phyloP scores from a whole-genome alignment of 176 grass and related monocot species.

The Oropetium thomaeum region DNA sequence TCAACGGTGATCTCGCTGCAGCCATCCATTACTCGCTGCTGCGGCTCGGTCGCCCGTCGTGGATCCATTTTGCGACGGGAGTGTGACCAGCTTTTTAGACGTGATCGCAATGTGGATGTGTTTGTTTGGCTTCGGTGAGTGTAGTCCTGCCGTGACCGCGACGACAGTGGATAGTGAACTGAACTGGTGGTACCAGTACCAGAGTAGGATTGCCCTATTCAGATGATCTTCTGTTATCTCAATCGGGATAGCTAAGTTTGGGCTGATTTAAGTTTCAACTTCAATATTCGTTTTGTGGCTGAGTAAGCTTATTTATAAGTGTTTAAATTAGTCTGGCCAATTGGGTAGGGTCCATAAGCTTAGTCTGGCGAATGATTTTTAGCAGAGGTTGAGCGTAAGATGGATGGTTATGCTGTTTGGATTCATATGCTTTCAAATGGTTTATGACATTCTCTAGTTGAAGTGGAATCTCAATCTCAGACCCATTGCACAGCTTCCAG shows the following conservation, averaged over 20 bases:
- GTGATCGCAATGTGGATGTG: not conserved
- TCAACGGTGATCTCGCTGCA: not conserved
- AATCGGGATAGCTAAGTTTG: conserved; percentile 1
- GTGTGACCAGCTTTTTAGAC: not conserved
- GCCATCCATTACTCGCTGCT: conserved; percentile 24
- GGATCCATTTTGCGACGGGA: conserved; percentile 19
- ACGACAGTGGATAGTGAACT: conserved; percentile 13
- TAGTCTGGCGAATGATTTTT: conserved; percentile 16
- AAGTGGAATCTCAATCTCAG: conserved; percentile 13
- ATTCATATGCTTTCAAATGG: not conserved
- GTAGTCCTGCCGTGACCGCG: not conserved
- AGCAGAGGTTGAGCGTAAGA: not conserved
- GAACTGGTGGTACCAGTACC: conserved; percentile 31
- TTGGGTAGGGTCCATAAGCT: not conserved
- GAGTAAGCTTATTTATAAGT: not conserved
- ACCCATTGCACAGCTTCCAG: not conserved
- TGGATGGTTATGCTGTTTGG: not conserved
- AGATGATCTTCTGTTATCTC: conserved; percentile 26
- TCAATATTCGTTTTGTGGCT: not conserved
- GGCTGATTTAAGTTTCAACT: not conserved
- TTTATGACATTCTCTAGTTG: conserved; percentile 15
- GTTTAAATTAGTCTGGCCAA: not conserved
- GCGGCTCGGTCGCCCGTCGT: not conserved
- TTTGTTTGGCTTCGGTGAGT: not conserved
- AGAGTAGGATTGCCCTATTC: not conserved